These are phyloP conservation scores for Rhodotorula sphaerocarpa DNA, from an alignment of 768 basidiomycete species.

Conservation along the genomic window DNA sequence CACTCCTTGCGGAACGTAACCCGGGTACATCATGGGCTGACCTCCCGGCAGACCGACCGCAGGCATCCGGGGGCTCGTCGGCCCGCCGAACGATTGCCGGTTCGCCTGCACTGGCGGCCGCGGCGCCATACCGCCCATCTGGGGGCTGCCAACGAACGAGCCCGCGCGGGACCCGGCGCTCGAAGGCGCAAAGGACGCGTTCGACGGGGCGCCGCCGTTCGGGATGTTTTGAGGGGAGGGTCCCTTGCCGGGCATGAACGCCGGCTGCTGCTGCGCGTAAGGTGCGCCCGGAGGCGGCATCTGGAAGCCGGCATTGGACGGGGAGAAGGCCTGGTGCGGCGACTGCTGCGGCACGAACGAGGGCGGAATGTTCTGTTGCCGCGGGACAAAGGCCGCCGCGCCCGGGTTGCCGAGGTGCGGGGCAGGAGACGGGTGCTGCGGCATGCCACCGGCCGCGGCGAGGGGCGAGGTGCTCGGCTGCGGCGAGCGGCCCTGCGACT, in stretches of 20 bases:
- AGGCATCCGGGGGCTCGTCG: conserved; percentile 29
- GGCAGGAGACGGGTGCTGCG: background rate
- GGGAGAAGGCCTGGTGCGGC: conserved; percentile 20
- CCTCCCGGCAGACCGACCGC: conserved; percentile 6
- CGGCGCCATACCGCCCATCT: conserved; percentile 2
- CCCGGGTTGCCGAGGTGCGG: conserved; percentile 19
- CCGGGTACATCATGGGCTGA: conserved; percentile 20
- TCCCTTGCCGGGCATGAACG: conserved; percentile 27
- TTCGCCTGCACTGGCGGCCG: conserved; percentile 9
- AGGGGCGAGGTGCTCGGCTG: conserved; percentile 23
- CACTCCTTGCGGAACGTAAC: background rate
- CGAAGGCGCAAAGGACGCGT: conserved; percentile 13
- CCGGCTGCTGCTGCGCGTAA: background rate
- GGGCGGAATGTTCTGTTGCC: conserved; percentile 10
- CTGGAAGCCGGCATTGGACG: conserved; percentile 12
- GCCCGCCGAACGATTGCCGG: conserved; percentile 19
- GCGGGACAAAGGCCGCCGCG: conserved; percentile 18
- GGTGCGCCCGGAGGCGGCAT: conserved; percentile 5
- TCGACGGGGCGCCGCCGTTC: conserved; percentile 20
- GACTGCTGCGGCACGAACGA: conserved; percentile 22
- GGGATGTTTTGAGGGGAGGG: conserved; percentile 34
- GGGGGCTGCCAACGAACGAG: conserved; percentile 26
- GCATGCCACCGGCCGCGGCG: too few relatives aligned
- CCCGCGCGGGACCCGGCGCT: conserved; percentile 18
- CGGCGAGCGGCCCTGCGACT: conserved; percentile 22